Evolutionary conservation across 2,329 filamentous ascomycete genomes (phyloP).

Genomic region (Camptophora hylomeconis): DNA sequence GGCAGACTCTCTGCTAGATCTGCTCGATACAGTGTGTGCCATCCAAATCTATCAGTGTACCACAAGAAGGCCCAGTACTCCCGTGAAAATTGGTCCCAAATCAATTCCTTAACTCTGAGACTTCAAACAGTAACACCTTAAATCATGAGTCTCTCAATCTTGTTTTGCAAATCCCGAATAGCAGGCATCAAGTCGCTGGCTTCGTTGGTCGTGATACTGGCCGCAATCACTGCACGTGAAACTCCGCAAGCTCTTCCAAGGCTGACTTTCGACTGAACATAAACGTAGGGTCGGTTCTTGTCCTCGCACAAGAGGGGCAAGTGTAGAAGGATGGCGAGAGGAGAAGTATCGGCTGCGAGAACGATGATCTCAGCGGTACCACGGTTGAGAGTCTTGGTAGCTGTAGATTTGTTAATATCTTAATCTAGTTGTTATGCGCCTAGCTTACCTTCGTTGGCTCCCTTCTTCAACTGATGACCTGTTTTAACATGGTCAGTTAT

Average conservation of each 20-base stretch:
- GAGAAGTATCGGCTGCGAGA: constrained; percentile 75
- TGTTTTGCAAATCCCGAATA: constrained; percentile 81
- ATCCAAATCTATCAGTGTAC: too few species aligned
- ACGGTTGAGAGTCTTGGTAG: constrained; percentile 80
- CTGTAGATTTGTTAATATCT: constrained; percentile 20
- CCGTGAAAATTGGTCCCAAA: too few species aligned
- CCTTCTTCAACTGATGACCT: constrained; percentile 67
- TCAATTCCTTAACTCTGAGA: too few species aligned
- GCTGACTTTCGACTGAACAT: constrained; percentile 65
- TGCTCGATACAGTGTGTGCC: too few species aligned
- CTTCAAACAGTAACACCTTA: too few species aligned
- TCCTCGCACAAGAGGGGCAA: constrained; percentile 75
- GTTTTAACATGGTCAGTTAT: constrained; percentile 59
- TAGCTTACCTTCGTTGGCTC: constrained; percentile 58
- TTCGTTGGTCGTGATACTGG: constrained; percentile 84
- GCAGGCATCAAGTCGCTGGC: constrained; percentile 74
- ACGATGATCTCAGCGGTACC: constrained; percentile 83
- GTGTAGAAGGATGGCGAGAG: constrained; percentile 78
- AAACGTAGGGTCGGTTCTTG: constrained; percentile 54
- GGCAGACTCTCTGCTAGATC: too few species aligned
- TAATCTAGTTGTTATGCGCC: constrained; percentile 1
- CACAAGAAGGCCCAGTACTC: too few species aligned
- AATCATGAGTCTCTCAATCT: constrained; percentile 92
- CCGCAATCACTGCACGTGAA: constrained; percentile 72
- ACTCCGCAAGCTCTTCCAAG: constrained; percentile 86